These are phyloP conservation scores for Ophiocordyceps australis DNA, from an alignment of 2,329 filamentous ascomycete genomes.

Conservation along the genomic window DNA sequence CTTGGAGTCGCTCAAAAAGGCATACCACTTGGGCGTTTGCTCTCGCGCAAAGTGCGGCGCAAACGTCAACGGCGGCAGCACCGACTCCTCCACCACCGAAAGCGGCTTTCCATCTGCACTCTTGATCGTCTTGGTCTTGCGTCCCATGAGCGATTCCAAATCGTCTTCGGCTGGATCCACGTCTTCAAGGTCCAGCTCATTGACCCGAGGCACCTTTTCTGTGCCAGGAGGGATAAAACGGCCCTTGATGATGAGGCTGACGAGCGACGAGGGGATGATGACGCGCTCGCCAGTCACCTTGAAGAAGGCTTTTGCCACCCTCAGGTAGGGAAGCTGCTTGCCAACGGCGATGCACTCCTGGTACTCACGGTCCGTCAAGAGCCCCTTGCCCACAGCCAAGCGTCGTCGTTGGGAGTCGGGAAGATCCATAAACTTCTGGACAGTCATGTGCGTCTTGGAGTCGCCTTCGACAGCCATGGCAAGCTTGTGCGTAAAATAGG, in stretches of 20 bases:
- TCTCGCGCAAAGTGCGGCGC: slow-evolving; percentile 84
- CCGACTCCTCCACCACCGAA: slow-evolving; percentile 39
- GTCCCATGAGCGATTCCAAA: slow-evolving; percentile 65
- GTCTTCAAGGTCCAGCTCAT: slow-evolving; percentile 71
- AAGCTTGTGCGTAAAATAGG: slow-evolving; percentile 57
- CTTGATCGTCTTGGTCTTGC: slow-evolving; percentile 51
- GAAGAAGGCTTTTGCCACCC: slow-evolving; percentile 89
- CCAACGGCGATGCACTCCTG: slow-evolving; percentile 57
- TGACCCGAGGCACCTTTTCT: slow-evolving; percentile 52
- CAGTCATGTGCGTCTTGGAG: slow-evolving; percentile 53
- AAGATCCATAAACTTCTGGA: slow-evolving; percentile 81
- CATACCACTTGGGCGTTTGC: slow-evolving; percentile 78
- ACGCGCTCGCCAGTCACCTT: slow-evolving; percentile 91
- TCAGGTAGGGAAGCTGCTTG: slow-evolving; percentile 65
- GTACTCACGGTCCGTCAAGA: slow-evolving; percentile 64
- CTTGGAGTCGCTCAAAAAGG: slow-evolving; percentile 88
- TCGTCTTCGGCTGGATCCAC: slow-evolving; percentile 87
- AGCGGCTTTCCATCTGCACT: slow-evolving; percentile 37
- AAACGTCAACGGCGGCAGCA: slow-evolving; percentile 71
- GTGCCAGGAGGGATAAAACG: slow-evolving; percentile 82
- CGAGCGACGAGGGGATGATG: slow-evolving; percentile 81
- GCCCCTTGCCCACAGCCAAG: slow-evolving; percentile 49
- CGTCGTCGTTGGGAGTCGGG: slow-evolving; percentile 56
- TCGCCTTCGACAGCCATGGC: slow-evolving; percentile 54
- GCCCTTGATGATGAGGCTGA: slow-evolving; percentile 88